These are phyloP conservation scores for Diaporthe vexans DNA, from an alignment of 2,329 filamentous ascomycete genomes.

Conservation along the genomic window DNA sequence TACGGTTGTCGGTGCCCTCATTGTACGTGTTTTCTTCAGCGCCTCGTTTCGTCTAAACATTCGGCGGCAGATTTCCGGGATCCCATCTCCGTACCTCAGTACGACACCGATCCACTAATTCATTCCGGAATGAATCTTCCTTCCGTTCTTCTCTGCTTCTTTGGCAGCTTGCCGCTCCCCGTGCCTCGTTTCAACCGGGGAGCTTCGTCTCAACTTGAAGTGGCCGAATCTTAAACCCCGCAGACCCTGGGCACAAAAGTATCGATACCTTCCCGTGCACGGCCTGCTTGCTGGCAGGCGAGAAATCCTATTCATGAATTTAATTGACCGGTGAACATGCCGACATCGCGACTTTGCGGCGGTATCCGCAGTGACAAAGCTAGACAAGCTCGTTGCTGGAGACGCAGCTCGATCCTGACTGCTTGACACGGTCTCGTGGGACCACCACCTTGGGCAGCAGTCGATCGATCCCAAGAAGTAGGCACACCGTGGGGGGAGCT, in stretches of 20 bases:
- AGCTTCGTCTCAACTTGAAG: slow-evolving; percentile 41
- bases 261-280: slow-evolving; percentile 30
- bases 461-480: slow-evolving; percentile 25
- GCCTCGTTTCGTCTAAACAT: slow-evolving; percentile 40
- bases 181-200: slow-evolving; percentile 38
- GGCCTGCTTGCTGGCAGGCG: slow-evolving; percentile 11
- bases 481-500: background rate
- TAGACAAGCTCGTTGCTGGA: slow-evolving; percentile 4
- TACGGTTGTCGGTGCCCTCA: slow-evolving; percentile 20
- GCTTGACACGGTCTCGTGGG: slow-evolving; percentile 13
- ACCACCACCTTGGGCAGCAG: slow-evolving; percentile 22
- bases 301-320: slow-evolving; percentile 22
- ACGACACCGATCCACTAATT: slow-evolving; percentile 31
- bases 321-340: slow-evolving; percentile 29
- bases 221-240: slow-evolving; percentile 35
- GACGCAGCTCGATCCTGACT: slow-evolving; percentile 9
- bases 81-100: slow-evolving; percentile 6
- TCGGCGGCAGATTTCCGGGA: slow-evolving; percentile 28
- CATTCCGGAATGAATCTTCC: slow-evolving; percentile 30
- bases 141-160: slow-evolving; percentile 32
- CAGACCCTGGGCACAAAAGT: slow-evolving; percentile 22
- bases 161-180: slow-evolving; percentile 30
- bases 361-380: slow-evolving; percentile 15
- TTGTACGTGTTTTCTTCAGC: slow-evolving; percentile 16
- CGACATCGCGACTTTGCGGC: slow-evolving; percentile 6